These are phyloP conservation scores for Yamadazyma kitorensis DNA, from an alignment of 805 yeast genomes.

Conservation along the genomic window DNA sequence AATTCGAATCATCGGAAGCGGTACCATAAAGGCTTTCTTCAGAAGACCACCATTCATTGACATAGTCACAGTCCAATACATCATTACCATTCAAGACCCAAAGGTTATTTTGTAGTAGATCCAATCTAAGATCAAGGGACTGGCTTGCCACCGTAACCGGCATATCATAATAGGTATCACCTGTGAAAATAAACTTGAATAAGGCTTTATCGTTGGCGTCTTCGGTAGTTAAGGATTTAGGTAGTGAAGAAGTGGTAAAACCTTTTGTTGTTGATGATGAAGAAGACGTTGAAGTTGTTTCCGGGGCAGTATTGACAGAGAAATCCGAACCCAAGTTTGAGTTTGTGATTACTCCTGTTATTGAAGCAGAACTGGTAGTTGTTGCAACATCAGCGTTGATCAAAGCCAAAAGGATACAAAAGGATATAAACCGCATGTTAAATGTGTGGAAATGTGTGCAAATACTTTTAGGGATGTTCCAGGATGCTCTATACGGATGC, in stretches of 20 bases:
- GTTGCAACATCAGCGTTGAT: too few species aligned
- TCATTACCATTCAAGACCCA: slow-evolving; percentile 33
- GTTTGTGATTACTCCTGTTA: slow-evolving; percentile 12
- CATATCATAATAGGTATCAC: slow-evolving; percentile 7
- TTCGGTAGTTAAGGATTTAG: slow-evolving; percentile 9
- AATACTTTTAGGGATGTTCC: too few species aligned
- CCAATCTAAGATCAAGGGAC: slow-evolving; percentile 23
- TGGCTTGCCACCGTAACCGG: slow-evolving; percentile 14
- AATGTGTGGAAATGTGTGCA: too few species aligned
- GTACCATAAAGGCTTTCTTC: slow-evolving; percentile 11
- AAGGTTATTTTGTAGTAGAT: slow-evolving; percentile 34
- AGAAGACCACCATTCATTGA: slow-evolving; percentile 18
- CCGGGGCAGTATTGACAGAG: slow-evolving; percentile 10
- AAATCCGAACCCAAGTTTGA: slow-evolving; percentile 14
- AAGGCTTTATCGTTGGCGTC: slow-evolving; percentile 7
- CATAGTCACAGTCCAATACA: slow-evolving; percentile 22
- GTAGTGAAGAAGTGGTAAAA: not conserved
- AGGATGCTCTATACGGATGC: too few species aligned
- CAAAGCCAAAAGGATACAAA: too few species aligned
- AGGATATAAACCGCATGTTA: too few species aligned
- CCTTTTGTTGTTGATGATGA: slow-evolving; percentile 1
- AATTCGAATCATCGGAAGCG: not conserved
- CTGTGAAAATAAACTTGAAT: slow-evolving; percentile 11
- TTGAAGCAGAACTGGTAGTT: not conserved
- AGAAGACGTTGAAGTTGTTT: slow-evolving; percentile 1